These are phyloP conservation scores for Saturnispora silvae DNA, from an alignment of 805 yeast genomes.

Conservation along the genomic window DNA sequence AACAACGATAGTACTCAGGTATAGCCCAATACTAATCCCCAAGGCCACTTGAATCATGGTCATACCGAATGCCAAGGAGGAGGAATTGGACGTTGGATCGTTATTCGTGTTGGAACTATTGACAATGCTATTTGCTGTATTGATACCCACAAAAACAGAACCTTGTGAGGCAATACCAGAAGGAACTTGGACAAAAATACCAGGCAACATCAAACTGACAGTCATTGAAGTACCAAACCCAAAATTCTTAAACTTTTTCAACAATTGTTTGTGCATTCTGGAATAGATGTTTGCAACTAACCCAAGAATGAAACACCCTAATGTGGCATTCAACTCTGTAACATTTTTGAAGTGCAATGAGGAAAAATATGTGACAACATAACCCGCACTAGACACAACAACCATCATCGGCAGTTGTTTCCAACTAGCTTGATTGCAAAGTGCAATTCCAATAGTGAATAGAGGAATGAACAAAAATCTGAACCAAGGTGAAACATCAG, in stretches of 20 bases:
- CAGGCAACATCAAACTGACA: conserved; percentile 92
- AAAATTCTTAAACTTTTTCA: conserved; percentile 14
- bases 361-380: conserved; percentile 48
- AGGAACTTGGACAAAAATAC: conserved; percentile 90
- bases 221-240: conserved; percentile 42
- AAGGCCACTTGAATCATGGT: conserved; percentile 89
- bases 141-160: conserved; percentile 69
- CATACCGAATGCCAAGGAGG: conserved; percentile 49
- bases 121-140: conserved; percentile 59
- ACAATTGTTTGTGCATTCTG: conserved; percentile 63
- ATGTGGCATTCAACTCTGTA: conserved; percentile 78
- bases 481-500: conserved; percentile 44
- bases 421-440: conserved; percentile 76
- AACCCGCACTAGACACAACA: conserved; percentile 66
- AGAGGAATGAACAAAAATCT: conserved; percentile 71
- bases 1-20: conserved; percentile 80
- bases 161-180: conserved; percentile 90
- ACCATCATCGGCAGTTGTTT: conserved; percentile 83
- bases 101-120: conserved; percentile 22
- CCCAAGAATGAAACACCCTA: conserved; percentile 89
- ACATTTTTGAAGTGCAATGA: conserved; percentile 50
- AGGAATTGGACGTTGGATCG: conserved; percentile 5
- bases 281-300: conserved; percentile 81
- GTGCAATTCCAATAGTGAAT: conserved; percentile 47
- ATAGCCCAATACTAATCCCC: conserved; percentile 89